Percentiles rank a stretch among this genome's conserved stretches.
Conservation (phyloP, 2,329 filamentous ascomycete species). For the Alternaria brassicae region DNA sequence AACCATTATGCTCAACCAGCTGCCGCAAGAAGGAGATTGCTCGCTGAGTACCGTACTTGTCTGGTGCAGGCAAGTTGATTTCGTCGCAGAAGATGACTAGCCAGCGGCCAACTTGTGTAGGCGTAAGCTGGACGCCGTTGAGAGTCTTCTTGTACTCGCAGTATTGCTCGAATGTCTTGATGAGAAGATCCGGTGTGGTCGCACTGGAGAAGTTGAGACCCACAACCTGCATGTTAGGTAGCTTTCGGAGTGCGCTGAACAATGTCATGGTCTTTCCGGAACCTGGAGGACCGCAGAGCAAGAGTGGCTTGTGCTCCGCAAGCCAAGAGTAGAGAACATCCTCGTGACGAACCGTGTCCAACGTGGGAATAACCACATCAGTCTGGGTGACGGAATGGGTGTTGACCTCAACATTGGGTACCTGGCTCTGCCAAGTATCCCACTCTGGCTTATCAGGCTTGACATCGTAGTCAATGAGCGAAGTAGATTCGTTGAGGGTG, state of each 20-base stretch:
- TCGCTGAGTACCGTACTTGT: constrained; percentile 96
- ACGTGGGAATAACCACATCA: constrained; percentile 95
- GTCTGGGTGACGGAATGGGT: constrained; percentile 98
- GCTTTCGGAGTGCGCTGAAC: constrained; percentile 94
- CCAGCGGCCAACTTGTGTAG: constrained; percentile 96
- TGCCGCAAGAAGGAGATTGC: constrained; percentile 97
- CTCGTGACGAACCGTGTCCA: constrained; percentile 97
- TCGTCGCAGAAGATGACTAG: constrained; percentile 99
- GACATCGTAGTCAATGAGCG: constrained; percentile 95
- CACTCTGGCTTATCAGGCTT: constrained; percentile 86
- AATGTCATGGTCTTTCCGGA: constrained; percentile 99
- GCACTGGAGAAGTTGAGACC: constrained; percentile 99
- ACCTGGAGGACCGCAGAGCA: constrained; percentile 95
- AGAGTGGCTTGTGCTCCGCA: constrained; percentile 94
- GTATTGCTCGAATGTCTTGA: constrained; percentile 99
- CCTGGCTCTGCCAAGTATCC: constrained; percentile 92
- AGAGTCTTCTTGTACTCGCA: constrained; percentile 99
- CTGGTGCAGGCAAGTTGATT: constrained; percentile 96
- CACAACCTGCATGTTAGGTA: constrained; percentile 98
- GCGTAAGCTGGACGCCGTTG: constrained; percentile 93
- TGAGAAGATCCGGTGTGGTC: constrained; percentile 94
- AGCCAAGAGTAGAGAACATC: constrained; percentile 99
- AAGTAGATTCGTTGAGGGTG: constrained; percentile 75
- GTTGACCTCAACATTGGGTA: constrained; percentile 94
- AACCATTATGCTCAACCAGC: constrained; percentile 97